phyloP scores from a whole-genome alignment of 805 yeast genomes.

The Sugiyamaella americana region DNA sequence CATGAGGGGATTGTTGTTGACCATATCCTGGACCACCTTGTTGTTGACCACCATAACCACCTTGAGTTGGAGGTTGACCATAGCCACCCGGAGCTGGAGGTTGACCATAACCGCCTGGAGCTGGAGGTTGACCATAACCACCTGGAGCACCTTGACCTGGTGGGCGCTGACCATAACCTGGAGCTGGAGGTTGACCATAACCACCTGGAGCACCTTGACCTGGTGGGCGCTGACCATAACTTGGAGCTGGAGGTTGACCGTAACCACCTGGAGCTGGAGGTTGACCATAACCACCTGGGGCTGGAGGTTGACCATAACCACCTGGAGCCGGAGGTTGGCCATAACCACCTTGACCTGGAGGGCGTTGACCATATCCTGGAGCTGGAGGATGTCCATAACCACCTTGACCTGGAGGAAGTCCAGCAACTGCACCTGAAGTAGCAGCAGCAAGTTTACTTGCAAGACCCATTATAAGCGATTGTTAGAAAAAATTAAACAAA shows the following conservation, averaged over 20 bases:
- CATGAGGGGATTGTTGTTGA: slow-evolving; percentile 1
- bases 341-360: not conserved
- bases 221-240: too few relatives aligned
- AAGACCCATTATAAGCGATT: slow-evolving; percentile 30
- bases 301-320: too few relatives aligned
- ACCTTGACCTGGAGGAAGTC: slow-evolving; percentile 6
- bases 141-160: not conserved
- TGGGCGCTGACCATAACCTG: not conserved
- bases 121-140: slow-evolving; percentile 11
- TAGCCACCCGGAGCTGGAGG: slow-evolving; percentile 3
- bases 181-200: slow-evolving; percentile 2
- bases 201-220: not conserved
- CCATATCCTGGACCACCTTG: slow-evolving; percentile 1
- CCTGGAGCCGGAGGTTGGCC: too few relatives aligned
- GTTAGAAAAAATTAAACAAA: too few relatives aligned
- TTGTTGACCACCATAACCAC: slow-evolving; percentile 3
- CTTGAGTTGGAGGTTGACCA: slow-evolving; percentile 9
- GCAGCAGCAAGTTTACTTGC: slow-evolving; percentile 27
- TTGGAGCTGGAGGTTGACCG: slow-evolving; percentile 11
- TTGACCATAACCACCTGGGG: slow-evolving; percentile 1
- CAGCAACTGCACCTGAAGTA: not conserved
- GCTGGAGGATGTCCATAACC: slow-evolving; percentile 3
- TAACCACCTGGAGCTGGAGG: slow-evolving; percentile 1
- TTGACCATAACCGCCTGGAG: slow-evolving; percentile 7
- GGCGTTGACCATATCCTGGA: too few relatives aligned